Percentiles rank a stretch among this genome's conserved stretches.
Conservation (phyloP, 345 rosid species). For the Kandelia obovata region DNA sequence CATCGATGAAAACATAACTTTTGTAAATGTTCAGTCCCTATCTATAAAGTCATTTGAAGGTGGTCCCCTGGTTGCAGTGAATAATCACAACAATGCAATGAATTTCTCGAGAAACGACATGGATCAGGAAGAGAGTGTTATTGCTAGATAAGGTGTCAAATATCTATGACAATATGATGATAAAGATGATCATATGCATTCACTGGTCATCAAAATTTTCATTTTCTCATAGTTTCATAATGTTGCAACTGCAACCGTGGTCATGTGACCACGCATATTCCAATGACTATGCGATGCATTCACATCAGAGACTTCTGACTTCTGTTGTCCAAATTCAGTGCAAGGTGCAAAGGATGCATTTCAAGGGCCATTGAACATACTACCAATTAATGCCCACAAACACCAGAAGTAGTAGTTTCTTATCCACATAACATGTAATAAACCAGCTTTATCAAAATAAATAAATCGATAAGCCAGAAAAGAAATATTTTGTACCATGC, state of each 20-base stretch:
- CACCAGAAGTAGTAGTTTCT: background rate
- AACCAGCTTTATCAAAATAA: background rate
- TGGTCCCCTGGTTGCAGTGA: no score
- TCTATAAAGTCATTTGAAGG: background rate
- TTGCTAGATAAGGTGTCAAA: background rate
- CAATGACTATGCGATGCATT: background rate
- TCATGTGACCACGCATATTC: background rate
- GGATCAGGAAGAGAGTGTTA: background rate
- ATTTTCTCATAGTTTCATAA: background rate
- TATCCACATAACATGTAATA: background rate
- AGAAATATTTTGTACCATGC: background rate
- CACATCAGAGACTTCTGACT: background rate
- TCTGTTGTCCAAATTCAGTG: background rate
- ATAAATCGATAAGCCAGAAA: background rate
- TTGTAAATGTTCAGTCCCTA: background rate
- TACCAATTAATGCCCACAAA: background rate
- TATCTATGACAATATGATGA: no score
- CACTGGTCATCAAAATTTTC: background rate
- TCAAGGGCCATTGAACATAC: background rate
- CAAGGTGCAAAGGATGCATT: background rate
- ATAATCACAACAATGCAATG: background rate
- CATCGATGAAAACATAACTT: conserved; percentile 1
- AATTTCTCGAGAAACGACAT: background rate
- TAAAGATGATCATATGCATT: background rate
- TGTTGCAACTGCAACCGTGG: background rate